A percentile compares a stretch with the other conserved stretches of the same genome.
Evolutionary conservation across 2,329 filamentous ascomycete species (phyloP).

Genomic region (Aspergillus ibericus): DNA sequence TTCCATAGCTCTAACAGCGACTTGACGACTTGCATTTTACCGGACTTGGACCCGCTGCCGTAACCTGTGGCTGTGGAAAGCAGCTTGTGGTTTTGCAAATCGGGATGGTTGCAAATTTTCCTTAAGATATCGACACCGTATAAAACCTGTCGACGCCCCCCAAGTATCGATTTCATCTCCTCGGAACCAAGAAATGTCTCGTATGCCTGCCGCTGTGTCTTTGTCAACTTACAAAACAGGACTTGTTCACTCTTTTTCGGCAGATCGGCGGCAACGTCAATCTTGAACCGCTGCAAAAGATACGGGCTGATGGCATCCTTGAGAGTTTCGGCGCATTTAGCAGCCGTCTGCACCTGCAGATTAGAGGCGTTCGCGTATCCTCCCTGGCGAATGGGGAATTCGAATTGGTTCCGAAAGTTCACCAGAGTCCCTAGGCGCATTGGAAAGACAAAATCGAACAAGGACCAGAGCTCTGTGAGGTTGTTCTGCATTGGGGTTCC

Average conservation of each 20-base stretch:
- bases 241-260: slow-evolving; percentile 97
- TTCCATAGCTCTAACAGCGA: slow-evolving; percentile 86
- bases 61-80: slow-evolving; percentile 64
- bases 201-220: slow-evolving; percentile 75
- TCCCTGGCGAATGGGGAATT: slow-evolving; percentile 88
- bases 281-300: slow-evolving; percentile 85
- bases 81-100: slow-evolving; percentile 70
- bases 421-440: slow-evolving; percentile 92
- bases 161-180: slow-evolving; percentile 81
- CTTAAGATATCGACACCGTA: slow-evolving; percentile 89
- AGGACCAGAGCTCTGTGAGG: slow-evolving; percentile 87
- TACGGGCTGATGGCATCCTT: slow-evolving; percentile 95
- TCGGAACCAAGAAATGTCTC: slow-evolving; percentile 76
- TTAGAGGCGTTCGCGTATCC: slow-evolving; percentile 96
- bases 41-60: slow-evolving; percentile 75
- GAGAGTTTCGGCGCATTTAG: slow-evolving; percentile 88
- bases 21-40: slow-evolving; percentile 94
- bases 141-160: slow-evolving; percentile 72
- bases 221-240: slow-evolving; percentile 88
- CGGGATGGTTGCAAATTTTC: slow-evolving; percentile 97
- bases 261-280: slow-evolving; percentile 88
- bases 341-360: slow-evolving; percentile 88
- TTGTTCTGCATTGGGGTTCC: slow-evolving; percentile 99
- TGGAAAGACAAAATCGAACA: slow-evolving; percentile 97
- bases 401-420: slow-evolving; percentile 86